Evolutionary conservation across 164 flowering plant genomes (phyloP).

Genomic region (Akebia trifoliata): DNA sequence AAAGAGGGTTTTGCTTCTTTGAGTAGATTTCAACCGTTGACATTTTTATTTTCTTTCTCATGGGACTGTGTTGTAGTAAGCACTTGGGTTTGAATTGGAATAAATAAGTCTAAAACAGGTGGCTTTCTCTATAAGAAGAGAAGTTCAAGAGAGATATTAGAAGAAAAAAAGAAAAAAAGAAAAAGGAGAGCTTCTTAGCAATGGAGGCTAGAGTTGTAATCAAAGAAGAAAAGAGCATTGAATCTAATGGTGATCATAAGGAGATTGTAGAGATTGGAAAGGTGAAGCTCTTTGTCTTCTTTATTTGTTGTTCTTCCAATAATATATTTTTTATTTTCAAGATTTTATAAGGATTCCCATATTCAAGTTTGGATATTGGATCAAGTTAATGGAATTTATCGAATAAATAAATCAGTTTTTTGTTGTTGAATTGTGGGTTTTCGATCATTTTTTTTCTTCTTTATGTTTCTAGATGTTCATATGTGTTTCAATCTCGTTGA

Average conservation of each 20-base stretch:
- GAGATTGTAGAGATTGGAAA: no score
- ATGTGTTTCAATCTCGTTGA: no score
- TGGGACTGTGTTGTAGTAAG: slow-evolving; percentile 6
- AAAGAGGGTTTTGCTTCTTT: slow-evolving; percentile 2
- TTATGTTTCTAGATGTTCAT: no score
- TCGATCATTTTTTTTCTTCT: no score
- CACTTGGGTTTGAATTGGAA: slow-evolving; percentile 15
- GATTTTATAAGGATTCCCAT: no score
- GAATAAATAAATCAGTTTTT: no score
- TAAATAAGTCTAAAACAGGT: slow-evolving; percentile 17
- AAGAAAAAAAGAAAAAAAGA: not conserved
- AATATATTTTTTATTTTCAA: no score
- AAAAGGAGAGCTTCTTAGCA: not conserved
- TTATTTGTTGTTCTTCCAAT: no score
- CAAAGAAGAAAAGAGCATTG: slow-evolving; percentile 19
- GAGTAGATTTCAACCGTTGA: slow-evolving; percentile 20
- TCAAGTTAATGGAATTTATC: no score
- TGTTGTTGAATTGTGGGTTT: no score
- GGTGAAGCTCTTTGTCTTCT: no score
- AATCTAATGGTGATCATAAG: slow-evolving; percentile 4
- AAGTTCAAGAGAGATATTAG: not conserved
- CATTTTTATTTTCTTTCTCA: slow-evolving; percentile 13
- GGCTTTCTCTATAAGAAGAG: slow-evolving; percentile 5
- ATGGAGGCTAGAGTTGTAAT: slow-evolving; percentile 19
- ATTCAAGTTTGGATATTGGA: no score